phyloP scores from a whole-genome alignment of 1,139 yeast species.

The Taphrina wiesneri region DNA sequence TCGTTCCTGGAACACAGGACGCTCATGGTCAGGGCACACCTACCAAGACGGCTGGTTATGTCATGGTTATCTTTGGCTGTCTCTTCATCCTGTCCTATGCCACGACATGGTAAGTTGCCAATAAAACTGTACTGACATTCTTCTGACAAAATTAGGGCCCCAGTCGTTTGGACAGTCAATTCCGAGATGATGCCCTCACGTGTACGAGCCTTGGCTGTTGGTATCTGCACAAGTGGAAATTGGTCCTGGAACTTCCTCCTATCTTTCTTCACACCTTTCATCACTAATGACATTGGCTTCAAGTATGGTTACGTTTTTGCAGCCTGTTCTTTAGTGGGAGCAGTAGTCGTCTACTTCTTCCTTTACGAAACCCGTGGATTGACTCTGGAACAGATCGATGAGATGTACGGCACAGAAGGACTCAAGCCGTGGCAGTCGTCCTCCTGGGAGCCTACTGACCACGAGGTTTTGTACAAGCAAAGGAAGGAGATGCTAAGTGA shows the following conservation, averaged over 20 bases:
- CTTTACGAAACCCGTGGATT: constrained; percentile 76
- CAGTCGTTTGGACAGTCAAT: constrained; percentile 73
- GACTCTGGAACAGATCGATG: constrained; percentile 59
- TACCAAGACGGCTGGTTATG: constrained; percentile 56
- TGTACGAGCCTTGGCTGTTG: constrained; percentile 77
- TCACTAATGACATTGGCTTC: constrained; percentile 62
- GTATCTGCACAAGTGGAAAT: constrained; percentile 66
- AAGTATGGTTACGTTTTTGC: constrained; percentile 75
- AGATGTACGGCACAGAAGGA: constrained; percentile 37
- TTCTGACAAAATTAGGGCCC: constrained; percentile 50
- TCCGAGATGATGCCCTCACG: constrained; percentile 80
- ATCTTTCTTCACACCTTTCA: constrained; percentile 72
- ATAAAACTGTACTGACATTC: background rate
- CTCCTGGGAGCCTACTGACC: constrained; percentile 25
- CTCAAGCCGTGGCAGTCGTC: constrained; percentile 39
- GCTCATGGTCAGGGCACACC: constrained; percentile 35
- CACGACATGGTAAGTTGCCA: constrained; percentile 61
- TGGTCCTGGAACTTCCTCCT: constrained; percentile 80
- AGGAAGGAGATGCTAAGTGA: constrained; percentile 8
- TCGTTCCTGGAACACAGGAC: constrained; percentile 51
- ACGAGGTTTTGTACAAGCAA: constrained; percentile 2
- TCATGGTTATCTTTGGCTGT: constrained; percentile 76
- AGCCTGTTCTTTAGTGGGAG: constrained; percentile 61
- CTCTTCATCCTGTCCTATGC: constrained; percentile 81
- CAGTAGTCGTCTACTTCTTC: constrained; percentile 63